Conservation (phyloP, 768 basidiomycete genomes). For the Cyclocybe cylindracea region DNA sequence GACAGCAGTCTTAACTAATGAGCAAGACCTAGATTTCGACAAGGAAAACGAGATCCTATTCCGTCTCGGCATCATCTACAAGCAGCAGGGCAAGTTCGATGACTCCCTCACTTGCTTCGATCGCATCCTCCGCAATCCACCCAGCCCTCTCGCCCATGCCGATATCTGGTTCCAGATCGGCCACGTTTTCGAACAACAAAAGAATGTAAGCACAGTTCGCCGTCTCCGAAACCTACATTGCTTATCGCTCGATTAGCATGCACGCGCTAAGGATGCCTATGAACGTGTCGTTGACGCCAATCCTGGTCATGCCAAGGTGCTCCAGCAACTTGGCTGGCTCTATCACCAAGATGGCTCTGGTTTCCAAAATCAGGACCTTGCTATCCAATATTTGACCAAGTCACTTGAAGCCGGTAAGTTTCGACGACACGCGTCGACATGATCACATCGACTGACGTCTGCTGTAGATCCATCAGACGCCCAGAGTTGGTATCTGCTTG, state of each 20-base stretch:
- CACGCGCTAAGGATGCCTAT: conserved; percentile 91
- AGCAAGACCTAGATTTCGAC: conserved; percentile 80
- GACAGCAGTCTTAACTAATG: conserved; percentile 25
- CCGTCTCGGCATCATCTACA: conserved; percentile 98
- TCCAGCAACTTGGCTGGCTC: conserved; percentile 97
- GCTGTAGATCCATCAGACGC: conserved; percentile 85
- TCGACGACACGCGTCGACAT: conserved; percentile 1
- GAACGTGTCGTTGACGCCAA: conserved; percentile 94
- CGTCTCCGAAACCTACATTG: conserved; percentile 1
- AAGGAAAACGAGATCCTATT: conserved; percentile 99
- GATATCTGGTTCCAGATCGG: conserved; percentile 99
- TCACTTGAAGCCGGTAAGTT: conserved; percentile 88
- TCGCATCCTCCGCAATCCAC: conserved; percentile 94
- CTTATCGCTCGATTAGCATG: conserved; percentile 55
- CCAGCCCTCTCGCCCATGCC: conserved; percentile 91
- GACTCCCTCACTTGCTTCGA: conserved; percentile 93
- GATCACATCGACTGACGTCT: conserved; percentile 4
- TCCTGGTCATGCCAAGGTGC: conserved; percentile 92
- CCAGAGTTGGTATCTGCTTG: conserved; percentile 98
- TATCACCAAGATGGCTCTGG: conserved; percentile 94
- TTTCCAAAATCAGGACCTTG: conserved; percentile 95
- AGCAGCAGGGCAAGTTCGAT: conserved; percentile 94
- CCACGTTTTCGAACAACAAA: conserved; percentile 96
- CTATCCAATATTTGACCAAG: conserved; percentile 92
- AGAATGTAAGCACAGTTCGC: conserved; percentile 67